Evolutionary conservation across 225 moss, liverwort and hornwort species (phyloP).

Genomic region (Sphagnum contortum): DNA sequence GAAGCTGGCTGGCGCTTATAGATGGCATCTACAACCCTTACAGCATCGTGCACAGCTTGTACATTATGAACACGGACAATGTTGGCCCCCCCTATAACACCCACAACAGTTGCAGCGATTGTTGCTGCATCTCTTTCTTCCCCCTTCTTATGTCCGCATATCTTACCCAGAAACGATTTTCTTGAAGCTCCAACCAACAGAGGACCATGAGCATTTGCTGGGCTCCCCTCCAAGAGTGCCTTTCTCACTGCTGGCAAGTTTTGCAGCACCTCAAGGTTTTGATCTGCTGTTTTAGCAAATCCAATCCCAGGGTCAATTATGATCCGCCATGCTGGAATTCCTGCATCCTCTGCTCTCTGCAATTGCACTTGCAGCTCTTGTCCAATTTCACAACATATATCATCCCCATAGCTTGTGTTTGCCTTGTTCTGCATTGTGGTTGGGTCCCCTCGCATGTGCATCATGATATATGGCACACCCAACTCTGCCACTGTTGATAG

Average conservation of each 20-base stretch:
- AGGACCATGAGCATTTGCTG: slow-evolving; percentile 56
- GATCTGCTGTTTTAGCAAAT: slow-evolving; percentile 64
- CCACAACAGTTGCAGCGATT: slow-evolving; percentile 58
- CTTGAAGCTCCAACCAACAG: slow-evolving; percentile 80
- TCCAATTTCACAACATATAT: slow-evolving; percentile 65
- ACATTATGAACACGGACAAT: slow-evolving; percentile 86
- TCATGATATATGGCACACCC: slow-evolving; percentile 65
- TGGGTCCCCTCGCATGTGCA: slow-evolving; percentile 96
- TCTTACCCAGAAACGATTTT: slow-evolving; percentile 72
- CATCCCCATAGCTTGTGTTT: slow-evolving; percentile 40
- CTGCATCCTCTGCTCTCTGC: slow-evolving; percentile 55
- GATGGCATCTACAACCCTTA: slow-evolving; percentile 79
- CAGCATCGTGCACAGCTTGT: slow-evolving; percentile 56
- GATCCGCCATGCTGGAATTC: slow-evolving; percentile 84
- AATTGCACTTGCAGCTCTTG: slow-evolving; percentile 49
- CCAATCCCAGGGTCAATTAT: slow-evolving; percentile 90
- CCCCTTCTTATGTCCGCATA: slow-evolving; percentile 51
- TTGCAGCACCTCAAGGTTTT: slow-evolving; percentile 58
- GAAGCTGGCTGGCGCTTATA: slow-evolving; percentile 21
- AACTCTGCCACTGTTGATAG: slow-evolving; percentile 60
- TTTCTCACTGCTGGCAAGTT: slow-evolving; percentile 44
- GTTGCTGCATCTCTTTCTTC: slow-evolving; percentile 80
- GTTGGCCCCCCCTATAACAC: slow-evolving; percentile 66
- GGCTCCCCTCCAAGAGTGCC: slow-evolving; percentile 39
- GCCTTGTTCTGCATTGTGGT: slow-evolving; percentile 57